These are phyloP conservation scores for Hortiboletus campestris DNA, from an alignment of 768 basidiomycete species.

Conservation along the genomic window DNA sequence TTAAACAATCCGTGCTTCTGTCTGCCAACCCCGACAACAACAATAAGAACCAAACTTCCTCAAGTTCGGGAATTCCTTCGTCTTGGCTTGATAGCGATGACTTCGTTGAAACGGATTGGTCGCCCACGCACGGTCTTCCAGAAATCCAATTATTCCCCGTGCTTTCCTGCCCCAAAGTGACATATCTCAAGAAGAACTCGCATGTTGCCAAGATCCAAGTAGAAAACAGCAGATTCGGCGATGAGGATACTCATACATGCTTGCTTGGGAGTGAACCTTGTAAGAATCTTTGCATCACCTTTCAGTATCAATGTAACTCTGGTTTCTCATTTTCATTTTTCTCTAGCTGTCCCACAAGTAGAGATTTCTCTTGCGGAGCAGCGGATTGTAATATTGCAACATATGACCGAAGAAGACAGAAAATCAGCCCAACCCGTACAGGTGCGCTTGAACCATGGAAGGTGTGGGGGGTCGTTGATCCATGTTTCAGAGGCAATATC, in stretches of 20 bases:
- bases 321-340: slow-evolving; percentile 2
- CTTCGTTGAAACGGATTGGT: slow-evolving; percentile 77
- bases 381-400: slow-evolving; percentile 51
- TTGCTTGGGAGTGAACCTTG: slow-evolving; percentile 70
- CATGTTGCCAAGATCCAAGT: slow-evolving; percentile 39
- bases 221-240: slow-evolving; percentile 76
- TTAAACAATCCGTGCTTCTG: slow-evolving; percentile 58
- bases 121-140: slow-evolving; percentile 47
- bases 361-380: slow-evolving; percentile 59
- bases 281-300: slow-evolving; percentile 33
- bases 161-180: slow-evolving; percentile 78
- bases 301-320: neutral
- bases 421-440: slow-evolving; percentile 6
- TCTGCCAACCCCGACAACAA: slow-evolving; percentile 44
- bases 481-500: slow-evolving; percentile 22
- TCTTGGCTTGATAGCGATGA: slow-evolving; percentile 80
- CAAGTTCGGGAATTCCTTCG: slow-evolving; percentile 38
- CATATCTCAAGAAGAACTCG: slow-evolving; percentile 68
- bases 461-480: neutral
- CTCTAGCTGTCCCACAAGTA: slow-evolving; percentile 56
- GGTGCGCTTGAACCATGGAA: slow-evolving; percentile 11
- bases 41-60: slow-evolving; percentile 34
- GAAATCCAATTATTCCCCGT: slow-evolving; percentile 67
- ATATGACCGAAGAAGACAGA: slow-evolving; percentile 14
- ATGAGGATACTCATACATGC: slow-evolving; percentile 81